Evolutionary conservation across 106 monocot species (phyloP).

Genomic region (Dendrobium nobile): DNA sequence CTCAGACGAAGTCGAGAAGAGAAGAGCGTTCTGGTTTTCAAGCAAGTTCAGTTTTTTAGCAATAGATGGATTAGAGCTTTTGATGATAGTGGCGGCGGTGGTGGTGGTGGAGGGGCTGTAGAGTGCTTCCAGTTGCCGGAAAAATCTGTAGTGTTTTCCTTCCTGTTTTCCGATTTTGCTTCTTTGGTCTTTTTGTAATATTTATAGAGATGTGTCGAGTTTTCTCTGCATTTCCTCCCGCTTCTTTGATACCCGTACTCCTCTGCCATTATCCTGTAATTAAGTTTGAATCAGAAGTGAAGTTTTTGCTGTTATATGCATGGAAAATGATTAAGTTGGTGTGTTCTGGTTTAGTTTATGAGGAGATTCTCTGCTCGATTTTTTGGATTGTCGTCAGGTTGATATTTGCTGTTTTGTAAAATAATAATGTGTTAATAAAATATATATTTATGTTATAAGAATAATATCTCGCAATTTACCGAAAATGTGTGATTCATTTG

Average conservation of each 20-base stretch:
- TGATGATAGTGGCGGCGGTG: background rate
- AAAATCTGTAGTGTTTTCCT: constrained; percentile 75
- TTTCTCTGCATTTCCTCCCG: constrained; percentile 85
- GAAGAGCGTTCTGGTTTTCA: background rate
- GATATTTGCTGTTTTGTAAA: too few species aligned
- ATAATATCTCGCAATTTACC: too few species aligned
- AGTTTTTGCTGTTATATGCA: background rate
- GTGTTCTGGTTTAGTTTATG: too few species aligned
- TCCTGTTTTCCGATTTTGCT: constrained; percentile 36
- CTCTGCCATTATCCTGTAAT: constrained; percentile 74
- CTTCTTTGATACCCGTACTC: constrained; percentile 78
- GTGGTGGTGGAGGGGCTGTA: constrained; percentile 27
- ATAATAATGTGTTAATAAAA: too few species aligned
- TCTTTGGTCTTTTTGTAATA: constrained; percentile 91
- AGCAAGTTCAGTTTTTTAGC: background rate
- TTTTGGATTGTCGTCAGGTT: too few species aligned
- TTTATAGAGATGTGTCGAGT: constrained; percentile 76
- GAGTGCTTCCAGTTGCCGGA: constrained; percentile 65
- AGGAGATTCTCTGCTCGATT: too few species aligned
- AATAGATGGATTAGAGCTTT: background rate
- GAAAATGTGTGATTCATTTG: too few species aligned
- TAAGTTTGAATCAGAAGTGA: background rate
- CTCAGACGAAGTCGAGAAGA: constrained; percentile 18
- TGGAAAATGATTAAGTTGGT: too few species aligned
- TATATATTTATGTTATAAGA: too few species aligned